Conservation (phyloP, 2,329 filamentous ascomycete genomes). For the Alternaria brassicae region DNA sequence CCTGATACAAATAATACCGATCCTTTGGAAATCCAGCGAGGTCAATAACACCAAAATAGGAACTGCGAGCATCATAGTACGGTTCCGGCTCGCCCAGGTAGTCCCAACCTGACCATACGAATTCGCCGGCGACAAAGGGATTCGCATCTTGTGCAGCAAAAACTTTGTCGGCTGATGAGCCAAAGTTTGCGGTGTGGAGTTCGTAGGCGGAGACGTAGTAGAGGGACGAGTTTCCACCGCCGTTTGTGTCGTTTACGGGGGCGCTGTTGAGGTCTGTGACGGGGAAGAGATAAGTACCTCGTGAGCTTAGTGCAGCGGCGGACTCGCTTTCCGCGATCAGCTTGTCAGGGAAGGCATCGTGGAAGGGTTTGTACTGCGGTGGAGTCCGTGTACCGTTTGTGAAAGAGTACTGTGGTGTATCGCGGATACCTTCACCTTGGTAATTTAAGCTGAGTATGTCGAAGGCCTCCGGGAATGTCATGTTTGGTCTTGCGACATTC, state of each 20-base stretch:
- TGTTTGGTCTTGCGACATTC: slow-evolving; percentile 55
- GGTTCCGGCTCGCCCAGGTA: slow-evolving; percentile 61
- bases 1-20: slow-evolving; percentile 62
- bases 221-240: slow-evolving; percentile 45
- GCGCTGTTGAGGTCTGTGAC: slow-evolving; percentile 51
- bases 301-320: slow-evolving; percentile 55
- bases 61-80: slow-evolving; percentile 57
- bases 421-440: slow-evolving; percentile 57
- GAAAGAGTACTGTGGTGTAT: slow-evolving; percentile 39
- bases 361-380: slow-evolving; percentile 36
- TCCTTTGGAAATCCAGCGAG: slow-evolving; percentile 65
- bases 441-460: slow-evolving; percentile 61
- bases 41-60: slow-evolving; percentile 65
- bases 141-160: slow-evolving; percentile 44
- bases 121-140: slow-evolving; percentile 61
- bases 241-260: slow-evolving; percentile 44
- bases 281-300: slow-evolving; percentile 62
- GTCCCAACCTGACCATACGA: slow-evolving; percentile 60
- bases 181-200: slow-evolving; percentile 56
- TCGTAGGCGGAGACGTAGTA: slow-evolving; percentile 59
- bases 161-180: slow-evolving; percentile 60
- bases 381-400: slow-evolving; percentile 37
- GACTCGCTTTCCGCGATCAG: slow-evolving; percentile 40
- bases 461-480: slow-evolving; percentile 50
- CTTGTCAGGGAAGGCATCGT: slow-evolving; percentile 49